phyloP scores from a whole-genome alignment of 2,329 filamentous ascomycete genomes.

The Coniosporium tulheliwenetii region DNA sequence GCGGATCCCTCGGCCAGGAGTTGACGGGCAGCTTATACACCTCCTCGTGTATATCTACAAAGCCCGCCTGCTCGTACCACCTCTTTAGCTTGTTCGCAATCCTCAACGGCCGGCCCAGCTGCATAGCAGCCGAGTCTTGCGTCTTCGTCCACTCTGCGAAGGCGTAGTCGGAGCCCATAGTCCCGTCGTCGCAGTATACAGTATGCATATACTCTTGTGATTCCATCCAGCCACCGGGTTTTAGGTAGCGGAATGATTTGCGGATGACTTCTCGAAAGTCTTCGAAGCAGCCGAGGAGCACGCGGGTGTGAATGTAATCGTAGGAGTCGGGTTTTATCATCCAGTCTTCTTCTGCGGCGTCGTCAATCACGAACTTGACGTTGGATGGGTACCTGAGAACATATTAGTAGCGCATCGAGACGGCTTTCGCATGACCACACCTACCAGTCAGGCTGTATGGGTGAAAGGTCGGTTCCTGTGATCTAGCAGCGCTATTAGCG shows the following conservation, averaged over 20 bases:
- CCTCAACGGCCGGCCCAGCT: constrained; percentile 29
- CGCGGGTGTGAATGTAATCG: constrained; percentile 44
- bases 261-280: constrained; percentile 40
- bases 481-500: constrained; percentile 14
- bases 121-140: constrained; percentile 28
- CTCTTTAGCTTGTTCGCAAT: constrained; percentile 37
- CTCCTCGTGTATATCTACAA: constrained; percentile 38
- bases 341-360: constrained; percentile 45
- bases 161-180: constrained; percentile 31
- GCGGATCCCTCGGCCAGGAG: constrained; percentile 32
- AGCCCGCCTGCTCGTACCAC: constrained; percentile 41
- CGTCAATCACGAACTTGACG: constrained; percentile 59
- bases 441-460: constrained; percentile 22
- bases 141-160: constrained; percentile 31
- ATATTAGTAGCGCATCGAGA: not conserved
- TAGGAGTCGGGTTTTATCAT: constrained; percentile 33
- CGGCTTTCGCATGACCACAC: not conserved
- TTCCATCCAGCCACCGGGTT: constrained; percentile 39
- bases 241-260: constrained; percentile 35
- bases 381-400: constrained; percentile 47
- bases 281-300: constrained; percentile 41
- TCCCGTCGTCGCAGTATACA: constrained; percentile 36
- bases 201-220: constrained; percentile 26
- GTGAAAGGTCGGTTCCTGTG: constrained; percentile 24
- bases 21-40: constrained; percentile 37